A percentile compares a stretch with the other conserved stretches of the same genome.
phyloP scores from a whole-genome alignment of 208 protist species.

The Acanthamoeba polyphaga region DNA sequence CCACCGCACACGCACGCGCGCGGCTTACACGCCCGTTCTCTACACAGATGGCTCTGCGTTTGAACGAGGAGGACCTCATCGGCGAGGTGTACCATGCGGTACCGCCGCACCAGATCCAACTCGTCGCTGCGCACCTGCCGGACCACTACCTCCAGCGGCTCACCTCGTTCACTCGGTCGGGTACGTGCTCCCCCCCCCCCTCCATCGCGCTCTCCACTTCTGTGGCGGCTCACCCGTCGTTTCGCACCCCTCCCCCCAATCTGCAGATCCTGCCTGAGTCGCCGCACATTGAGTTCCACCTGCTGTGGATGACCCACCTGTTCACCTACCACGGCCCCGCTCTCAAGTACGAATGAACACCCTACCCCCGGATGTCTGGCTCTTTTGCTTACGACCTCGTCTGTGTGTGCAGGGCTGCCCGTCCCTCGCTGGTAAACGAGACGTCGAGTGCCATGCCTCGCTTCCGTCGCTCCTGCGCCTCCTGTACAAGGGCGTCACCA shows the following conservation, averaged over 20 bases:
- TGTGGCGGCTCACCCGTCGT: too few relatives aligned
- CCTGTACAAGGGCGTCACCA: conserved; percentile 41
- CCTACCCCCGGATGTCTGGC: background rate
- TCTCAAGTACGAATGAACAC: conserved; percentile 60
- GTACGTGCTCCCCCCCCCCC: background rate
- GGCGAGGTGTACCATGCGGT: conserved; percentile 62
- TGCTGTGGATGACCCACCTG: conserved; percentile 79
- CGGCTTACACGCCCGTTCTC: background rate
- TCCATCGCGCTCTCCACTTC: background rate
- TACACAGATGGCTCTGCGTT: conserved; percentile 67
- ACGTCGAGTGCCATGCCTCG: background rate
- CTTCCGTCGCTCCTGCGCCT: conserved; percentile 22
- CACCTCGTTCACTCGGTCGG: conserved; percentile 9
- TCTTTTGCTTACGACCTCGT: background rate
- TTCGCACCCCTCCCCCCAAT: too few relatives aligned
- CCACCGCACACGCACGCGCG: background rate
- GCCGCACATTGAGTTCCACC: conserved; percentile 84
- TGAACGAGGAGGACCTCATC: conserved; percentile 75
- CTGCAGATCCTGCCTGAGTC: conserved; percentile 72
- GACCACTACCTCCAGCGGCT: conserved; percentile 62
- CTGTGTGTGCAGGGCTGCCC: background rate
- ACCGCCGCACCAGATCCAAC: conserved; percentile 49
- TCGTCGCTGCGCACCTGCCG: conserved; percentile 30
- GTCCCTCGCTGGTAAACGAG: background rate
- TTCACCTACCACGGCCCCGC: conserved; percentile 80